Evolutionary conservation across 805 yeast species (phyloP).

Genomic region (Pichia rugopelliculosa): DNA sequence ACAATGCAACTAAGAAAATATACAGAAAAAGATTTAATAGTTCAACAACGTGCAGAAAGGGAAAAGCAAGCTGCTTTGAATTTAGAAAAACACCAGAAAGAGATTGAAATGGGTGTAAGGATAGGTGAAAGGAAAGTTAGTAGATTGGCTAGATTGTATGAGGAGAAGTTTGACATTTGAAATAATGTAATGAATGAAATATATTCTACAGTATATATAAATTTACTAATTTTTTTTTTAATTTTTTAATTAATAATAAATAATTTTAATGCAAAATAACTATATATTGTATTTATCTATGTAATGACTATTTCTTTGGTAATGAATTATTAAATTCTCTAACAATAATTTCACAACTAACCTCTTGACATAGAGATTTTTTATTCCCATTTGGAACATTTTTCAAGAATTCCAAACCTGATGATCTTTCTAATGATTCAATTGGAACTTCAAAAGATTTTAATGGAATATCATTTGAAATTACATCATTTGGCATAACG

Average conservation of each 20-base stretch:
- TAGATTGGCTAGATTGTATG: slow-evolving; percentile 42
- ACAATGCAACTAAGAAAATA: slow-evolving; percentile 19
- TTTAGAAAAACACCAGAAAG: slow-evolving; percentile 19
- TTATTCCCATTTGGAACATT: slow-evolving; percentile 51
- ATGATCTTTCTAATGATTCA: slow-evolving; percentile 78
- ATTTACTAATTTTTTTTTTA: not conserved
- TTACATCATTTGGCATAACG: slow-evolving; percentile 83
- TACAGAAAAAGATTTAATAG: slow-evolving; percentile 26
- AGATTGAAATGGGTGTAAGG: slow-evolving; percentile 23
- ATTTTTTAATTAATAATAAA: not conserved
- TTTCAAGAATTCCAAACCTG: slow-evolving; percentile 77
- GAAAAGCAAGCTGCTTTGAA: slow-evolving; percentile 7
- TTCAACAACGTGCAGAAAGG: slow-evolving; percentile 18
- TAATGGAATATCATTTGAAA: slow-evolving; percentile 64
- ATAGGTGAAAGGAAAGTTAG: slow-evolving; percentile 43
- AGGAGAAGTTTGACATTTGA: slow-evolving; percentile 30
- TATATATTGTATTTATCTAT: slow-evolving; percentile 1
- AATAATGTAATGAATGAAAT: no score
- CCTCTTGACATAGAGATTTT: slow-evolving; percentile 70
- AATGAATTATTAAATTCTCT: slow-evolving; percentile 61
- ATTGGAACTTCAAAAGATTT: slow-evolving; percentile 78
- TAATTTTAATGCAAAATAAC: not conserved
- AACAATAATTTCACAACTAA: slow-evolving; percentile 70
- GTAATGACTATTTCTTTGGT: slow-evolving; percentile 15
- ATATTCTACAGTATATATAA: no score